Percentiles rank a stretch among this genome's conserved stretches.
phyloP scores from a whole-genome alignment of 768 basidiomycete genomes.

The Polyporus arcularius region DNA sequence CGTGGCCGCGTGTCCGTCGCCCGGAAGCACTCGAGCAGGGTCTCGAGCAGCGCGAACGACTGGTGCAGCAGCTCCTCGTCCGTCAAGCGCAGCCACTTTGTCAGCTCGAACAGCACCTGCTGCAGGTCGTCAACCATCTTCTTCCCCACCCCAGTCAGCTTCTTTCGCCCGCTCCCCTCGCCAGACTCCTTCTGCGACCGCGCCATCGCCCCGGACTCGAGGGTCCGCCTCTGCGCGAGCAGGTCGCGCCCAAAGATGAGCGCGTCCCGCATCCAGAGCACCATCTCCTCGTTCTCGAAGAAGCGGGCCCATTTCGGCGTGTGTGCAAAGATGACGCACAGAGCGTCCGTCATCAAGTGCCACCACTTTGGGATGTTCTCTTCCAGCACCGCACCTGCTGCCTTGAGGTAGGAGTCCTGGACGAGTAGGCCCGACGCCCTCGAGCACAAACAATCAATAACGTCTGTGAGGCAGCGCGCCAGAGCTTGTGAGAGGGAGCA shows the following conservation, averaged over 20 bases:
- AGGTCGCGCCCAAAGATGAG: conserved; percentile 90
- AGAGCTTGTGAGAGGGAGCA: conserved; percentile 87
- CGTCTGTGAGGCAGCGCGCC: conserved; percentile 90
- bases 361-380: conserved; percentile 71
- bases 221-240: conserved; percentile 74
- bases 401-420: conserved; percentile 49
- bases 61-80: conserved; percentile 91
- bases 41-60: conserved; percentile 80
- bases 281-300: conserved; percentile 84
- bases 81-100: conserved; percentile 89
- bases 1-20: conserved; percentile 58
- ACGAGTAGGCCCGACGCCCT: conserved; percentile 71
- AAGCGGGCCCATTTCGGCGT: conserved; percentile 82
- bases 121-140: conserved; percentile 80
- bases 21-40: conserved; percentile 76
- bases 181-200: conserved; percentile 28
- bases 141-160: conserved; percentile 61
- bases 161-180: conserved; percentile 23
- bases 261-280: conserved; percentile 98
- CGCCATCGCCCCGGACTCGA: conserved; percentile 67
- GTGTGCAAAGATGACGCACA: conserved; percentile 81
- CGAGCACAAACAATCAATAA: conserved; percentile 85
- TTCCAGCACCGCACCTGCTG: conserved; percentile 48
- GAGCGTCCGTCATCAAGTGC: conserved; percentile 76
- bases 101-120: conserved; percentile 74